Conservation (phyloP, 2,329 filamentous ascomycete species). For the Davidsoniella australis region DNA sequence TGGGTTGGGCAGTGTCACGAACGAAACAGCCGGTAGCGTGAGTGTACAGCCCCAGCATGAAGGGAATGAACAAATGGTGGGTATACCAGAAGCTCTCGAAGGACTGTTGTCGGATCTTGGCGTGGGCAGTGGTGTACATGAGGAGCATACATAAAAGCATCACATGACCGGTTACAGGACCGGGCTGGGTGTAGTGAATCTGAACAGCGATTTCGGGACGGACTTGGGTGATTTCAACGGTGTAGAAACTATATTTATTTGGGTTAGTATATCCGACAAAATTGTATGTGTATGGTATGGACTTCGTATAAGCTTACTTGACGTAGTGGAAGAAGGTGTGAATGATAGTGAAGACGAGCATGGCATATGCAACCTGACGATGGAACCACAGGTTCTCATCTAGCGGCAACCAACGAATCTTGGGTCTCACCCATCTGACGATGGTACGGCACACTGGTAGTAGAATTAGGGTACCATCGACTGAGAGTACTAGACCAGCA, state of each 20-base stretch:
- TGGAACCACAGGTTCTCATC: slow-evolving; percentile 98
- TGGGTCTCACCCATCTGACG: slow-evolving; percentile 68
- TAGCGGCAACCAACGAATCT: slow-evolving; percentile 75
- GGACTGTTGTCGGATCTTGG: slow-evolving; percentile 86
- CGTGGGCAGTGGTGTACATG: slow-evolving; percentile 93
- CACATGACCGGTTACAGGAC: slow-evolving; percentile 85
- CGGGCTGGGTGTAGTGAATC: slow-evolving; percentile 79
- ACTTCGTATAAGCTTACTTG: slow-evolving; percentile 31
- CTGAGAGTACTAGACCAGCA: slow-evolving; percentile 67
- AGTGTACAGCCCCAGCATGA: slow-evolving; percentile 84
- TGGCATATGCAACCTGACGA: slow-evolving; percentile 76
- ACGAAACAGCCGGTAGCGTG: slow-evolving; percentile 96
- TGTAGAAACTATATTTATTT: slow-evolving; percentile 48
- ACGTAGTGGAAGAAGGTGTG: slow-evolving; percentile 80
- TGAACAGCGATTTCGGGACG: slow-evolving; percentile 66
- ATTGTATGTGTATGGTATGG: not conserved
- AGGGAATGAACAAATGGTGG: slow-evolving; percentile 92
- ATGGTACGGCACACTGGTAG: slow-evolving; percentile 90
- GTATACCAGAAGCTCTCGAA: slow-evolving; percentile 99
- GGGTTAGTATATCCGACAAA: not conserved
- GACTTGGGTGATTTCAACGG: slow-evolving; percentile 74
- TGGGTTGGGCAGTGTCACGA: slow-evolving; percentile 52
- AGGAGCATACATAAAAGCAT: slow-evolving; percentile 98
- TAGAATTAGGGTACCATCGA: slow-evolving; percentile 77
- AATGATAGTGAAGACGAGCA: slow-evolving; percentile 65